Evolutionary conservation across 2,329 filamentous ascomycete genomes (phyloP), one percentile per base, ranked within the genome.

Genomic region (Penicillium freii): DNA sequence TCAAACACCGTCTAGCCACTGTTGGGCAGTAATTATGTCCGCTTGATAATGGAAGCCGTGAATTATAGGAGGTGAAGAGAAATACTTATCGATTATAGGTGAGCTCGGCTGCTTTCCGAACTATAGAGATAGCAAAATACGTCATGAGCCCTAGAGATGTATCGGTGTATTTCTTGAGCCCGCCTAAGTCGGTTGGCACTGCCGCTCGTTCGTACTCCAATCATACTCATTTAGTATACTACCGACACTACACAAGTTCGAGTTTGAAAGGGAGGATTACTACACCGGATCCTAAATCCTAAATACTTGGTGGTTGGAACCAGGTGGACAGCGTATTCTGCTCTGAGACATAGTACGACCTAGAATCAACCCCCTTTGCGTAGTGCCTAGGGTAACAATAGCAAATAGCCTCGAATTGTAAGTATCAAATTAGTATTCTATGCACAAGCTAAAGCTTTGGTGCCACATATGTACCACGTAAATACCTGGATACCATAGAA

Each of bases 1-100:
- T 62, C 27, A 56, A 61, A 45, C 4, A n/a, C 1, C 54, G 61
- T 21, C 27, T 63, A 15, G 39, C 17, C 2, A 51, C 19, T 5
- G 15, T 23, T 10, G 9, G 2, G 10, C 9, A 3, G 7, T 38
- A 29, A 25, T 40, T 2, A 17, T 13, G 4, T 8, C 5, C 4
- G 5, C n/a, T 25, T 4, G 4, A 15, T 21, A 7, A 13, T 45
- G 17, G 21, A 27, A n/a, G 11, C 13, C 15, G 7, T 17, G 2
- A 19, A 34, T 11, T 10, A 25, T 21, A 38, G 11, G 31, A n/a
- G 21, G 3, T 21, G 17, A 45, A 29, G 5, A 21, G 5, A 33
- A n/a, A 38, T 38, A 10, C 17, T 19, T 38, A 4, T 19, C 8
- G n/a, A 10, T 38, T 19, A 10, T 8, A 5, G 36, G 17, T 5